Percentiles rank a stretch among this genome's conserved stretches.
Evolutionary conservation across 257 asterid species (phyloP).

Genomic region (Solanum boliviense): DNA sequence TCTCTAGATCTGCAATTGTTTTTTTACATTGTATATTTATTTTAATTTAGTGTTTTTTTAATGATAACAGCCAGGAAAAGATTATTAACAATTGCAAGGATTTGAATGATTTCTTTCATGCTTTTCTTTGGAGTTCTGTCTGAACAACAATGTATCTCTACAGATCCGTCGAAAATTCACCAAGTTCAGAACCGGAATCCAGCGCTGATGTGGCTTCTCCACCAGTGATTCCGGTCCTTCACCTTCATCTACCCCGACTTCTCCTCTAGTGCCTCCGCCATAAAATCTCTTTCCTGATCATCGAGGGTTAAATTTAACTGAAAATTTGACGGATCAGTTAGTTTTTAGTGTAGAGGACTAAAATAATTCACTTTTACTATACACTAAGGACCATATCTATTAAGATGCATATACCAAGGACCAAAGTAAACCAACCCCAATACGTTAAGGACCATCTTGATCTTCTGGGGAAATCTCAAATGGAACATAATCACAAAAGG

Average conservation of each 20-base stretch:
- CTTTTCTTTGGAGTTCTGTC: neutral
- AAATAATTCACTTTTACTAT: neutral
- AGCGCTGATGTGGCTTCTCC: neutral
- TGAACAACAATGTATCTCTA: neutral
- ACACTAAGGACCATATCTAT: neutral
- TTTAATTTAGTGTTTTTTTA: neutral
- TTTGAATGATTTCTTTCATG: neutral
- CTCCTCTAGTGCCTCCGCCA: neutral
- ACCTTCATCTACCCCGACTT: neutral
- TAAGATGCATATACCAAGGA: neutral
- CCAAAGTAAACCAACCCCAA: neutral
- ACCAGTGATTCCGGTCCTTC: neutral
- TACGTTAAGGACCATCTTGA: neutral
- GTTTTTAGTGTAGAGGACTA: neutral
- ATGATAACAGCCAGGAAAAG: neutral
- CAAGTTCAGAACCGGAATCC: neutral
- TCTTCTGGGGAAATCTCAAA: neutral
- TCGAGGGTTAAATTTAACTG: neutral
- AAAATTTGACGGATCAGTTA: neutral
- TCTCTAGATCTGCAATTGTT: neutral
- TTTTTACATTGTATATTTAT: neutral
- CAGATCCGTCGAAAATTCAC: neutral
- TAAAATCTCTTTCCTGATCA: neutral
- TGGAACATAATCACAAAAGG: neutral
- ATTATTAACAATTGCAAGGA: neutral